Evolutionary conservation across 257 asterid species (phyloP), one percentile per base, ranked within the genome.

Genomic region (Ocimum tenuiflorum): DNA sequence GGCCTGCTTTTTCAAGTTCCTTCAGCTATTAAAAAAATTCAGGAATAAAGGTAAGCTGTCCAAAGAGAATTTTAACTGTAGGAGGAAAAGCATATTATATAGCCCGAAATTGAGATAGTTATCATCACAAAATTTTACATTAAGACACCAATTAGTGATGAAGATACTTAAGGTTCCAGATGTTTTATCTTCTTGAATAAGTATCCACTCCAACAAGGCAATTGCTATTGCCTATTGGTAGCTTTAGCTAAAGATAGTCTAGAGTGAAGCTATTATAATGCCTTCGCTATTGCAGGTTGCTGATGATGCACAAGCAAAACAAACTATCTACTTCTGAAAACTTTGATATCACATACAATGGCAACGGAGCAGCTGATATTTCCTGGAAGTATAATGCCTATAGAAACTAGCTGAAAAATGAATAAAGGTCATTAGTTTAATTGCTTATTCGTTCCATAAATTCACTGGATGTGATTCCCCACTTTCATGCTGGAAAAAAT

Each of bases 1-100:
- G 99, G 8, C 99, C 99, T 58, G 41, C 67, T 80, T 87, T 92
- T 85, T 89, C 99, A 68, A 92, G 94, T 53, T 92, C 97, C 85
- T 89, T 92, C 64, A 92, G 95, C 97, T 94, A 75, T 58, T 54
- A 64, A 71, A 55, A 71, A 55, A 45, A 24, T 41, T 59, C 71
- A 66, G 54, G 41, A 64, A 73, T 46, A 41, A 51, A 11, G 29
- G 39, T 23, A 56, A 57, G 55, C 62, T 41, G 50, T n/a, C 45
- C 24, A 63, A 14, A 68, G 7, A 27, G 31, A 27, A 15, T 67
- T 58, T 10, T 17, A 47, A 15, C 8, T 15, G 4, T 13, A 20
- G 9, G 33, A 0, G 48, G 7, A n/a, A n/a, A n/a, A n/a, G n/a
- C n/a, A n/a, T n/a, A n/a, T n/a, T n/a, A n/a, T n/a, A n/a, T n/a